Conservation (phyloP, 495 filamentous ascomycete genomes). For the Tuber brumale region DNA sequence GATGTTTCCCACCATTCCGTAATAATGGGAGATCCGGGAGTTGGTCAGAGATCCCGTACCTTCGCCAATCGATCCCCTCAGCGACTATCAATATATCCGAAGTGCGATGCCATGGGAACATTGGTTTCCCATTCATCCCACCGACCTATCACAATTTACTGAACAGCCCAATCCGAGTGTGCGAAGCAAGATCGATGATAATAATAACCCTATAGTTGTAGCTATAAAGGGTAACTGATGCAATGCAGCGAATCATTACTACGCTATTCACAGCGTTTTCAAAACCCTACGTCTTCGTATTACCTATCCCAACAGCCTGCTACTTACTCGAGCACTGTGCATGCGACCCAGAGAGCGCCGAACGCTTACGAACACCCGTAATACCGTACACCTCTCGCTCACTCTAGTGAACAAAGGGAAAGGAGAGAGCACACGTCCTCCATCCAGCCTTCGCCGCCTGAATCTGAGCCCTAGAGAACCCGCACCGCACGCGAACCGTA, state of each 20-base stretch:
- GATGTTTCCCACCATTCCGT: background rate
- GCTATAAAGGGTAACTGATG: background rate
- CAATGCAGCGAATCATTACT: background rate
- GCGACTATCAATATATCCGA: slow-evolving; percentile 4
- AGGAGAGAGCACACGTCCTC: background rate
- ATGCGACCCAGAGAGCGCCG: background rate
- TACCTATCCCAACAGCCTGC: background rate
- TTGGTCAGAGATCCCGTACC: slow-evolving; percentile 1
- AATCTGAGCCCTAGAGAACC: background rate
- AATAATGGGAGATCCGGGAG: background rate
- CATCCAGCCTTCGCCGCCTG: background rate
- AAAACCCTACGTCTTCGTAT: background rate
- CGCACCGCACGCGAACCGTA: background rate
- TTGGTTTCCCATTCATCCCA: background rate
- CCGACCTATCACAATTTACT: background rate
- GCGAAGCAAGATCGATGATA: background rate
- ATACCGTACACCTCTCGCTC: background rate
- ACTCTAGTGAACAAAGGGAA: background rate
- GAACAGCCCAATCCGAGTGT: background rate
- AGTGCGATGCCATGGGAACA: background rate
- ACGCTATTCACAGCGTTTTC: background rate
- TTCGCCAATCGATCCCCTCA: slow-evolving; percentile 1
- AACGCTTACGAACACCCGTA: background rate
- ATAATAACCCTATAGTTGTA: background rate
- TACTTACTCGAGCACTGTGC: background rate